These are phyloP conservation scores for Loxodes magnus DNA, from an alignment of 73 alveolate species.

Conservation along the genomic window DNA sequence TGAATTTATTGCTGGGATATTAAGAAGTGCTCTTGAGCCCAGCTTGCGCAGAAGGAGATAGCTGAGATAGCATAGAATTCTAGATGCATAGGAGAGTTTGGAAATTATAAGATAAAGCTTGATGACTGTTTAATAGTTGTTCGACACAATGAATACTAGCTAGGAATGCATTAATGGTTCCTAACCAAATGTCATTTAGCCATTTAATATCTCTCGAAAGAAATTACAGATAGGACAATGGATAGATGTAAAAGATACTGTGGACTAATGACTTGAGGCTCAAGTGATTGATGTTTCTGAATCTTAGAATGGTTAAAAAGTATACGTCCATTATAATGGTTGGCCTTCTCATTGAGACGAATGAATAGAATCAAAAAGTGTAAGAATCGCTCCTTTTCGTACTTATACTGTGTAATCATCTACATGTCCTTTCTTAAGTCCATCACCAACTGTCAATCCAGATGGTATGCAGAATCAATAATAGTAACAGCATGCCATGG, in stretches of 20 bases:
- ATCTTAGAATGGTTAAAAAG: conserved; percentile 19
- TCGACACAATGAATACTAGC: conserved; percentile 8
- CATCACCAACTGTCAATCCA: conserved; percentile 72
- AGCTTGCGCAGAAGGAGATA: conserved; percentile 38
- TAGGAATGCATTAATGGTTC: conserved; percentile 12
- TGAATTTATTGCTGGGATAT: conserved; percentile 11
- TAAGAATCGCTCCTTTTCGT: conserved; percentile 63
- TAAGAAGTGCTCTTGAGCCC: conserved; percentile 12
- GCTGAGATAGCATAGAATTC: conserved; percentile 23
- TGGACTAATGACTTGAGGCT: conserved; percentile 89
- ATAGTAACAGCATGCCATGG: background rate
- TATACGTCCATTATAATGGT: conserved; percentile 82
- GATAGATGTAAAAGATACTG: conserved; percentile 90
- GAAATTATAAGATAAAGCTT: conserved; percentile 38
- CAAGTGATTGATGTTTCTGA: conserved; percentile 64
- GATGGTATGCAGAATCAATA: conserved; percentile 16
- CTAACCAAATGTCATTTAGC: conserved; percentile 30
- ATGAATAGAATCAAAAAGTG: conserved; percentile 66
- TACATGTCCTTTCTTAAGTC: conserved; percentile 43
- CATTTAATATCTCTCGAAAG: conserved; percentile 49
- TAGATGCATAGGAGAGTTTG: conserved; percentile 27
- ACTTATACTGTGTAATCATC: conserved; percentile 72
- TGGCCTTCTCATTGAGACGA: conserved; percentile 95
- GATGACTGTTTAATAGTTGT: conserved; percentile 14
- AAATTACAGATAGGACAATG: conserved; percentile 65